Percentiles rank a stretch among this genome's conserved stretches.
Conservation (phyloP, 1,284 basidiomycete genomes). For the Cryptococcus floricola region DNA sequence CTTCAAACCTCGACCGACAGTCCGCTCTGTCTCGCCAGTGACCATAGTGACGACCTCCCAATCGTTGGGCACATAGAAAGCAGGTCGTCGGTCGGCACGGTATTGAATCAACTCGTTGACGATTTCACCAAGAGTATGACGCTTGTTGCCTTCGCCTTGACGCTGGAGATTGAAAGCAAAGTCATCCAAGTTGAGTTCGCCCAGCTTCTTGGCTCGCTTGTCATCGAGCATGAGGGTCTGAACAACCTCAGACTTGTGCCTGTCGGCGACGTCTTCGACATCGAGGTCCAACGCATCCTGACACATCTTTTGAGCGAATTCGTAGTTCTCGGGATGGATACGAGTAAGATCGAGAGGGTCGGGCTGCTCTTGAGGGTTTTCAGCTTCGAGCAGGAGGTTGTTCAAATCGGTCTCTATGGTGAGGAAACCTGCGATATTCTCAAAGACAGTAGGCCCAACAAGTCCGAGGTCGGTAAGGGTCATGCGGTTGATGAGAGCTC, state of each 20-base stretch:
- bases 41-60: conserved; percentile 93
- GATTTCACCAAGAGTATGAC: conserved; percentile 82
- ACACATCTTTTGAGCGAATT: conserved; percentile 97
- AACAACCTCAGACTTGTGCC: conserved; percentile 77
- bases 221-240: conserved; percentile 81
- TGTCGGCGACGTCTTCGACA: conserved; percentile 86
- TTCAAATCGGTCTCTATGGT: conserved; percentile 71
- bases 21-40: conserved; percentile 82
- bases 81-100: conserved; percentile 70
- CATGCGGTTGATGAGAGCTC: conserved; percentile 77
- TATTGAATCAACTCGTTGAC: conserved; percentile 82
- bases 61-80: conserved; percentile 64
- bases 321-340: conserved; percentile 97
- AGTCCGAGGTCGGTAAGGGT: conserved; percentile 70
- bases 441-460: conserved; percentile 78
- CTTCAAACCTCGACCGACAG: conserved; percentile 73
- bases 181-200: conserved; percentile 91
- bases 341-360: conserved; percentile 94
- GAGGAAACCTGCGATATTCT: conserved; percentile 87
- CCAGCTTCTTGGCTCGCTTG: conserved; percentile 75
- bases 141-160: conserved; percentile 73
- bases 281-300: conserved; percentile 93
- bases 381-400: conserved; percentile 51
- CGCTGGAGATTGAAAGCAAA: conserved; percentile 85
- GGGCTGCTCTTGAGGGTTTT: conserved; percentile 61